Evolutionary conservation across 805 yeast genomes (phyloP), one percentile per base, ranked within the genome.

Genomic region (Candida xiaguanensis): DNA sequence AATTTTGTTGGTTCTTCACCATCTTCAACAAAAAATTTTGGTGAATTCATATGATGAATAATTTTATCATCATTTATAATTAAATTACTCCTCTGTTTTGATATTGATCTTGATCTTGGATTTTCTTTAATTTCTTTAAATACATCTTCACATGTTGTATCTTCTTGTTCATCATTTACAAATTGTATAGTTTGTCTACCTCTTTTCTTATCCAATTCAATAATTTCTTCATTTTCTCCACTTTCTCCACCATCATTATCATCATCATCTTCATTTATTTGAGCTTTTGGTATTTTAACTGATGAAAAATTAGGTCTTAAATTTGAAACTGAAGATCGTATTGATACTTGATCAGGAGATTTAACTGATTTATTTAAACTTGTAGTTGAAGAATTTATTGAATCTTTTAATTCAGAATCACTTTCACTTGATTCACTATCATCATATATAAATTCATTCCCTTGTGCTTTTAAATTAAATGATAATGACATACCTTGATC

Each of bases 201-300:
- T 80, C 81, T 40, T 50, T 3, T 14, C 4, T 17, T 22, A 19
- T 29, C 25, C 25, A 6, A 46, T 18, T 32, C 41, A 29, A 38
- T 42, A 24, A 14, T 31, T 14, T 32, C 41, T 23, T 20, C 46
- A 16, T 42, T 53, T 27, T 26, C 49, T 20, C 34, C 43, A 28
- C 36, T 42, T 23, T 19, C 36, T 11, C 34, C 43, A 20, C 17
- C 46, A 14, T 42, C 54, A 4, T 46, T 52, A 12, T 85, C 89
- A 15, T 75, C 75, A 0, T 83, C 87, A 44, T 81, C 83, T 42
- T 81, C 86, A 34, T 80, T 61, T 1, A 84, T 72, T 44, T 72
- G 78, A 0, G 91, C 77, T 44, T 77, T 72, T 1, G 93, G 93
- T 36, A 84, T 70, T 35, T 83, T 80, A 31, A 78, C 82, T 2